Percentiles rank a stretch among this genome's conserved stretches.
Conservation (phyloP, 495 filamentous ascomycete species). For the Penicillium paxilli region DNA sequence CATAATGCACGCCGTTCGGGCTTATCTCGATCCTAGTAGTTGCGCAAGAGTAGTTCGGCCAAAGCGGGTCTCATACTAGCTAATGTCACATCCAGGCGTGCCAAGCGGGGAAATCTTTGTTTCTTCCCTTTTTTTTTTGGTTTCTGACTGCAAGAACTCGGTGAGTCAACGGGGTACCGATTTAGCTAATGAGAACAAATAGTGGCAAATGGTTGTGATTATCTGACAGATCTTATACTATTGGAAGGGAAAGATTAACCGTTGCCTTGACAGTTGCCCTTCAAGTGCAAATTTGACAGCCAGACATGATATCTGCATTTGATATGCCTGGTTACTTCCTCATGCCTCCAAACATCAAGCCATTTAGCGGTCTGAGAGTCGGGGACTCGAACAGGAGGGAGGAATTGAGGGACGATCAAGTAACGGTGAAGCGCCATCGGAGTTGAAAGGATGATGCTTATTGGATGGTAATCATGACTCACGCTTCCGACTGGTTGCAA, state of each 20-base stretch:
- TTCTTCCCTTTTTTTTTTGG: too few relatives aligned
- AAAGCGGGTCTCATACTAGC: background rate
- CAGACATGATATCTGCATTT: background rate
- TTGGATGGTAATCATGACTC: constrained; percentile 7
- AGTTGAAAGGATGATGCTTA: background rate
- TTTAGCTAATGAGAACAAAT: background rate
- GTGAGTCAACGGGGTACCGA: background rate
- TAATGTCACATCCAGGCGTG: background rate
- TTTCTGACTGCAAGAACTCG: background rate
- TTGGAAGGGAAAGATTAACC: too few relatives aligned
- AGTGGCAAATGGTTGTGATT: too few relatives aligned
- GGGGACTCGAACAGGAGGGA: background rate
- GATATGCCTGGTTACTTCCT: background rate
- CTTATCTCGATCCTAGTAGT: constrained; percentile 8
- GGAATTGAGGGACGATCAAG: background rate
- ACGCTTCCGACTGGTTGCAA: constrained; percentile 3
- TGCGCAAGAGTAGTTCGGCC: background rate
- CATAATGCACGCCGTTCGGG: background rate
- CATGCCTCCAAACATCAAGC: background rate
- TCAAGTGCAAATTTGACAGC: too few relatives aligned
- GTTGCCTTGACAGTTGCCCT: too few relatives aligned
- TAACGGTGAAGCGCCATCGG: constrained; percentile 5
- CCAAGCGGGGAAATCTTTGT: background rate
- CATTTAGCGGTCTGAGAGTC: constrained; percentile 6
- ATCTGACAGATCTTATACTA: too few relatives aligned